These are phyloP conservation scores for Cochlearia excelsa DNA, from an alignment of 345 rosid species.

Conservation along the genomic window DNA sequence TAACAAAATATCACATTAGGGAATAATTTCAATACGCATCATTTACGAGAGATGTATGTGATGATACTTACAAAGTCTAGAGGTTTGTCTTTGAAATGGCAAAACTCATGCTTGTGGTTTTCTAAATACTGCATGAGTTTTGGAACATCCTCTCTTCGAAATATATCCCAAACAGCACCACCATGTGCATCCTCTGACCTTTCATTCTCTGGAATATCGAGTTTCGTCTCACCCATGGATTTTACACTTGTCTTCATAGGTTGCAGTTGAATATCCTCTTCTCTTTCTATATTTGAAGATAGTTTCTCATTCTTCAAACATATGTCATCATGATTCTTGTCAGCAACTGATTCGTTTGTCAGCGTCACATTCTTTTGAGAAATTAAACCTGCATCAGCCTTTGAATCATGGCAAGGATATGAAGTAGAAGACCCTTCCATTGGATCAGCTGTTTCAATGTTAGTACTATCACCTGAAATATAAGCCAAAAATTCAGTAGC, in stretches of 20 bases:
- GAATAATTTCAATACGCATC: constrained; percentile 10
- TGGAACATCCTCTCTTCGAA: constrained; percentile 69
- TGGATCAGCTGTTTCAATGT: constrained; percentile 2
- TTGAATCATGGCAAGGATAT: constrained; percentile 14
- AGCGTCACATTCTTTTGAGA: constrained; percentile 1
- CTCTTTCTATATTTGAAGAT: constrained; percentile 16
- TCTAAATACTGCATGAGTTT: constrained; percentile 61
- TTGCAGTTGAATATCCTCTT: background rate
- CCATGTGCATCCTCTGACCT: constrained; percentile 28
- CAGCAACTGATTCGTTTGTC: constrained; percentile 9
- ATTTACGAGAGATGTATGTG: constrained; percentile 17
- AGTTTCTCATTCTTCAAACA: constrained; percentile 9
- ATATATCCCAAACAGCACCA: constrained; percentile 81
- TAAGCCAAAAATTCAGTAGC: background rate
- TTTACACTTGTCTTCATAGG: constrained; percentile 4
- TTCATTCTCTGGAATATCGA: constrained; percentile 7
- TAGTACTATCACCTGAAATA: constrained; percentile 22
- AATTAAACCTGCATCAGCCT: constrained; percentile 1
- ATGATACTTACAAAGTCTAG: constrained; percentile 20
- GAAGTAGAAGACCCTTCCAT: constrained; percentile 20
- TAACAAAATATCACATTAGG: constrained; percentile 32
- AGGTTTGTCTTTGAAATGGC: constrained; percentile 43
- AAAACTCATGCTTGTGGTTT: constrained; percentile 67
- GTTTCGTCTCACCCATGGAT: constrained; percentile 17
- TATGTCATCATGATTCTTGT: constrained; percentile 14